These are phyloP conservation scores for Xylogone sp. DNA, from an alignment of 2,329 filamentous ascomycete genomes.

Conservation along the genomic window DNA sequence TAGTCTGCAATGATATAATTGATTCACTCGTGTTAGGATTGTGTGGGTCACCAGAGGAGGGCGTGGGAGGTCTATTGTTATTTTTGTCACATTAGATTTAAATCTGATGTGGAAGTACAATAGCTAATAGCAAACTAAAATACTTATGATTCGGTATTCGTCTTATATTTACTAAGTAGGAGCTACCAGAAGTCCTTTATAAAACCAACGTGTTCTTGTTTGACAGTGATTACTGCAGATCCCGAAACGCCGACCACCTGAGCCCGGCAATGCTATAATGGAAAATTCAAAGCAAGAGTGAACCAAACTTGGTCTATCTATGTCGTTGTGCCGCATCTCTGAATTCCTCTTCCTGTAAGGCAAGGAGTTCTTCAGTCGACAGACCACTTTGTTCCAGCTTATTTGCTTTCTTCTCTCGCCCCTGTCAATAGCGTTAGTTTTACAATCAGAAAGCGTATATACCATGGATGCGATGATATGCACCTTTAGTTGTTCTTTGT, in stretches of 20 bases:
- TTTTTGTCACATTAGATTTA: too few species aligned
- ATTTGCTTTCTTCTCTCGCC: slow-evolving; percentile 92
- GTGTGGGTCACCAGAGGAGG: too few species aligned
- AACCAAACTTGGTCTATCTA: slow-evolving; percentile 24
- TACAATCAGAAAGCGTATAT: not conserved
- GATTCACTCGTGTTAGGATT: too few species aligned
- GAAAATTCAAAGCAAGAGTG: not conserved
- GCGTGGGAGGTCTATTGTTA: too few species aligned
- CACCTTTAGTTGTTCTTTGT: slow-evolving; percentile 92
- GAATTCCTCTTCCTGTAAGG: slow-evolving; percentile 89
- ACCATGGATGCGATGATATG: slow-evolving; percentile 19
- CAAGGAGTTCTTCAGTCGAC: slow-evolving; percentile 83
- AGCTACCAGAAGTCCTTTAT: not conserved
- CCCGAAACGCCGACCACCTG: not conserved
- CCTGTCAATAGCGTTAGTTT: slow-evolving; percentile 44
- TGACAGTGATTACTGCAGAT: not conserved
- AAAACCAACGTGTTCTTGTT: not conserved
- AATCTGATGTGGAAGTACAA: not conserved
- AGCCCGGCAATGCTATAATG: not conserved
- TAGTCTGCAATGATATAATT: too few species aligned
- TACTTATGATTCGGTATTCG: not conserved
- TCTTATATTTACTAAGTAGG: not conserved
- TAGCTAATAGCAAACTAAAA: not conserved
- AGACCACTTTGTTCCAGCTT: slow-evolving; percentile 95
- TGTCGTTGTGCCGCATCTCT: slow-evolving; percentile 55